Conservation (phyloP, 441 rosid genomes). For the Theobroma grandiflorum region DNA sequence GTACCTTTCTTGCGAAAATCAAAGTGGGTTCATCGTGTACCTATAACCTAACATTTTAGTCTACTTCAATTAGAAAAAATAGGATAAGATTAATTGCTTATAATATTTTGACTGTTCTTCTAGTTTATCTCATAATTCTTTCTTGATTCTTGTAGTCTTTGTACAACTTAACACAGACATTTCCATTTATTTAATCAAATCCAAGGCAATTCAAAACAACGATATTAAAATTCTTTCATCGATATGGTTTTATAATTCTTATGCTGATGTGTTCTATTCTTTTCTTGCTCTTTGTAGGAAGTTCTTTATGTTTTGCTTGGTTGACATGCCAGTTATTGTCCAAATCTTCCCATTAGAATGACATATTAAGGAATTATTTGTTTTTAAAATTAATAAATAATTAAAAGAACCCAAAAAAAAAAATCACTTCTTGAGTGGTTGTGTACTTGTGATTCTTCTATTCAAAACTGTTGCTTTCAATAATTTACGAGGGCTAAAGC, state of each 20-base stretch:
- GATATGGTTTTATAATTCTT: slow-evolving; percentile 29
- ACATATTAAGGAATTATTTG: neutral
- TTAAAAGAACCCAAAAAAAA: neutral
- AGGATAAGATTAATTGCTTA: neutral
- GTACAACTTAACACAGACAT: slow-evolving; percentile 16
- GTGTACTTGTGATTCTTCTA: slow-evolving; percentile 28
- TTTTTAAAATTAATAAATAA: neutral
- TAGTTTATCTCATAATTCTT: neutral
- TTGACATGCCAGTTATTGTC: slow-evolving; percentile 59
- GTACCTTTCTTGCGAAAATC: slow-evolving; percentile 31
- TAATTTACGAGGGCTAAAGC: neutral
- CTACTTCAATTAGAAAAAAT: neutral
- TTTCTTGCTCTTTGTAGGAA: slow-evolving; percentile 32
- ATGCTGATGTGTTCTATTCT: slow-evolving; percentile 33
- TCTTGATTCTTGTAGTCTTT: slow-evolving; percentile 20
- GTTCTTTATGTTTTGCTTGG: slow-evolving; percentile 28
- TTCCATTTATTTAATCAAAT: slow-evolving; percentile 23
- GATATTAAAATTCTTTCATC: slow-evolving; percentile 19
- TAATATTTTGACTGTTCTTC: neutral
- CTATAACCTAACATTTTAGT: slow-evolving; percentile 29
- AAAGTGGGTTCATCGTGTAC: slow-evolving; percentile 34
- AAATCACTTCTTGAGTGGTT: neutral
- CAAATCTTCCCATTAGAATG: slow-evolving; percentile 36
- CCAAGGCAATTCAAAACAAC: slow-evolving; percentile 13
- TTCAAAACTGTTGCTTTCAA: slow-evolving; percentile 9